Conservation (phyloP, 1,284 basidiomycete species). For the Tilletia walkeri region DNA sequence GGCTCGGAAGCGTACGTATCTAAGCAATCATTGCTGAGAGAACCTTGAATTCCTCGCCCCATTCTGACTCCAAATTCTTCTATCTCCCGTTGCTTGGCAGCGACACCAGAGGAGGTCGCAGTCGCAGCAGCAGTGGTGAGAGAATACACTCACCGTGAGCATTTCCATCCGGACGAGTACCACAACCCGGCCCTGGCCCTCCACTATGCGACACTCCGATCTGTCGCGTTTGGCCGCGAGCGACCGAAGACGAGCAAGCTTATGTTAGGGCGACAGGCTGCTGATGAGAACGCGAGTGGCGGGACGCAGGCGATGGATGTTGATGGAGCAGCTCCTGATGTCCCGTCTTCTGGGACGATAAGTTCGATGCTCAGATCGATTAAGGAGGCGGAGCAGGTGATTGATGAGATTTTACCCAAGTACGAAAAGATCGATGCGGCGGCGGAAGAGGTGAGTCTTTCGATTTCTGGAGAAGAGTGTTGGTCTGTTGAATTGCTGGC, state of each 20-base stretch:
- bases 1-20: constrained; percentile 51
- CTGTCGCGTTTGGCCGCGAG: constrained; percentile 78
- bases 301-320: background rate
- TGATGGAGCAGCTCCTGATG: background rate
- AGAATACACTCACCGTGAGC: constrained; percentile 72
- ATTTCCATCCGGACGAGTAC: constrained; percentile 82
- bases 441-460: constrained; percentile 61
- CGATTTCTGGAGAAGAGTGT: background rate
- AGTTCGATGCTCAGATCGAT: constrained; percentile 31
- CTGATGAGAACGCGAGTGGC: background rate
- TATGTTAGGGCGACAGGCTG: background rate
- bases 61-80: background rate
- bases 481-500: background rate
- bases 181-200: constrained; percentile 83
- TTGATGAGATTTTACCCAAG: constrained; percentile 75
- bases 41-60: too few relatives aligned
- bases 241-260: constrained; percentile 47
- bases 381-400: constrained; percentile 34
- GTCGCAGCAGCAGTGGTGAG: constrained; percentile 73
- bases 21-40: background rate
- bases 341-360: background rate
- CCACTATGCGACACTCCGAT: constrained; percentile 85
- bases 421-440: constrained; percentile 67
- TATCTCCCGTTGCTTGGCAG: constrained; percentile 49
- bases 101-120: constrained; percentile 68